Evolutionary conservation across 345 rosid genomes (phyloP).

Genomic region (Noccaea bulbosa): DNA sequence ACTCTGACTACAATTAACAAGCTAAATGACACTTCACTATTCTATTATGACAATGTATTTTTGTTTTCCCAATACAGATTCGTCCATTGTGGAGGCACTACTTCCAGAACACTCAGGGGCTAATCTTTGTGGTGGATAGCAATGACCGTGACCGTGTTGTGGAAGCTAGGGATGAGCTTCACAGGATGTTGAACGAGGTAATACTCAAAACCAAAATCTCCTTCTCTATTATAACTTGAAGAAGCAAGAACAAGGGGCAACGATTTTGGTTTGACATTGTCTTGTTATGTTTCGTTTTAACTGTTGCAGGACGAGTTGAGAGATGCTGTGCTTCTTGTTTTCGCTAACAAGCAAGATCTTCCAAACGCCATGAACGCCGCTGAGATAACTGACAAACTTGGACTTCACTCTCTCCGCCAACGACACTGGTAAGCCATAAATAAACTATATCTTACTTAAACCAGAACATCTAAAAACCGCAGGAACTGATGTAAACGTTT

Average conservation of each 20-base stretch:
- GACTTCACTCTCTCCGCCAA: slow-evolving; percentile 73
- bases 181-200: slow-evolving; percentile 79
- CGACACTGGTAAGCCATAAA: slow-evolving; percentile 57
- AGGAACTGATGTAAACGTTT: slow-evolving; percentile 8
- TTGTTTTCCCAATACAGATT: slow-evolving; percentile 44
- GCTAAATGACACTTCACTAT: neutral
- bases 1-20: neutral
- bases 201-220: neutral
- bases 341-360: slow-evolving; percentile 80
- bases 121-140: slow-evolving; percentile 81
- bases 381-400: slow-evolving; percentile 74
- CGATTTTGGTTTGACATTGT: neutral
- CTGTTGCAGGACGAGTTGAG: slow-evolving; percentile 68
- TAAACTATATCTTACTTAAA: neutral
- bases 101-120: slow-evolving; percentile 76
- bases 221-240: neutral
- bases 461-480: neutral
- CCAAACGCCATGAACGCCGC: slow-evolving; percentile 81
- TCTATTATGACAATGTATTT: neutral
- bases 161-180: slow-evolving; percentile 79
- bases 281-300: neutral
- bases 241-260: neutral
- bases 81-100: slow-evolving; percentile 83
- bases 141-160: slow-evolving; percentile 77
- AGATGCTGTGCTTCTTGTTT: slow-evolving; percentile 71